phyloP scores from a whole-genome alignment of 768 basidiomycete species.

The Amanita thiersii region DNA sequence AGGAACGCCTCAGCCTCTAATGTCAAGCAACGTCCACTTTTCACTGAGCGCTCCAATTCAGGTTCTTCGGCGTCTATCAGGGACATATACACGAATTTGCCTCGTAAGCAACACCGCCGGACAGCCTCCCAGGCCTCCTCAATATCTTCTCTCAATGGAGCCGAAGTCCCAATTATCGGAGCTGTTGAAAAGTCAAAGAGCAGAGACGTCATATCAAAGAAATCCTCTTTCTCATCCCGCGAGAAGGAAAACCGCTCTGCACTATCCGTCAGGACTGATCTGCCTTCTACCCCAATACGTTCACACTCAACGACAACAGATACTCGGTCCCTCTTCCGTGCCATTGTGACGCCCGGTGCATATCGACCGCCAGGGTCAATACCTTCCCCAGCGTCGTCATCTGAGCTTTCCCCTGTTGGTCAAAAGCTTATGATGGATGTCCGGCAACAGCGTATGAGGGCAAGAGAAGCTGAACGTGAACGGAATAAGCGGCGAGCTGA shows the following conservation, averaged over 20 bases:
- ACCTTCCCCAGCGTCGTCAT: constrained; percentile 62
- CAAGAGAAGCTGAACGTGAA: constrained; percentile 27
- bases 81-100: constrained; percentile 16
- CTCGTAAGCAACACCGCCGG: constrained; percentile 18
- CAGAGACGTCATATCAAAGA: constrained; percentile 4
- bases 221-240: constrained; percentile 12
- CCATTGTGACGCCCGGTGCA: constrained; percentile 30
- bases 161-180: constrained; percentile 12
- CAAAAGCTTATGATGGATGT: constrained; percentile 61
- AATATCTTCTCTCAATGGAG: constrained; percentile 10
- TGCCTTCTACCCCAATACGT: constrained; percentile 41
- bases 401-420: constrained; percentile 65
- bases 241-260: constrained; percentile 33
- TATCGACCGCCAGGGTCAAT: constrained; percentile 38
- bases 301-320: constrained; percentile 22
- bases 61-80: constrained; percentile 13
- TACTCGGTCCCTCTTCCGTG: constrained; percentile 27
- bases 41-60: constrained; percentile 18
- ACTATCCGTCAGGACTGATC: constrained; percentile 24
- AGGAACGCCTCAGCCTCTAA: constrained; percentile 21
- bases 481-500: constrained; percentile 13
- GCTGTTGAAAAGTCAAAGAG: constrained; percentile 13
- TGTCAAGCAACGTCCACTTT: constrained; percentile 19
- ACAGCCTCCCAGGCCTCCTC: constrained; percentile 20
- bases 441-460: constrained; percentile 36